Evolutionary conservation across 768 basidiomycete species (phyloP).

Genomic region (Nidularia sp.): DNA sequence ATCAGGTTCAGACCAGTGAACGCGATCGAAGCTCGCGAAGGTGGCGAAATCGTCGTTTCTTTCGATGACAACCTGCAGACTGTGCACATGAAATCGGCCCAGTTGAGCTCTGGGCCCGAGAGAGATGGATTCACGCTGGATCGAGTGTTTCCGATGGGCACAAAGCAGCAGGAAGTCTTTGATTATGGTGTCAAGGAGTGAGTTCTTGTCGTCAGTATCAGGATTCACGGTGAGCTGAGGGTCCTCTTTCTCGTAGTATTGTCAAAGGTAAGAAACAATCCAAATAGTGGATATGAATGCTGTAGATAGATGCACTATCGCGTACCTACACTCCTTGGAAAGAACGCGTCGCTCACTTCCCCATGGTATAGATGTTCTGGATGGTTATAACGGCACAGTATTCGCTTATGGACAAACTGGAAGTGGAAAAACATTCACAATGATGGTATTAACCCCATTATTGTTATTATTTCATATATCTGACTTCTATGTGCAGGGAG

Average conservation of each 20-base stretch:
- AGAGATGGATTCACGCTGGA: slow-evolving; percentile 98
- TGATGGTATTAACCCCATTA: slow-evolving; percentile 68
- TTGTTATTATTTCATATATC: slow-evolving; percentile 1
- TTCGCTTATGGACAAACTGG: slow-evolving; percentile 89
- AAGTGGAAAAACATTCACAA: slow-evolving; percentile 92
- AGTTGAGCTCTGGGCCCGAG: slow-evolving; percentile 77
- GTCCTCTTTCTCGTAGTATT: slow-evolving; percentile 48
- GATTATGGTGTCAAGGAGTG: slow-evolving; percentile 98
- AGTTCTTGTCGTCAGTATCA: slow-evolving; percentile 24
- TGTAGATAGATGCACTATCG: too few species aligned
- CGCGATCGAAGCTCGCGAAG: slow-evolving; percentile 82
- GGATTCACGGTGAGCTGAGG: slow-evolving; percentile 10
- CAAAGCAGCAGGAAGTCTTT: slow-evolving; percentile 91
- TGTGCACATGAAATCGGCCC: slow-evolving; percentile 71
- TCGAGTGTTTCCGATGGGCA: slow-evolving; percentile 89
- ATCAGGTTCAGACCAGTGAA: slow-evolving; percentile 92
- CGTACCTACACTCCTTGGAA: slow-evolving; percentile 2
- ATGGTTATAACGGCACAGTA: slow-evolving; percentile 96
- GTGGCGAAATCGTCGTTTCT: slow-evolving; percentile 84
- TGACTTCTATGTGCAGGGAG: slow-evolving; percentile 56
- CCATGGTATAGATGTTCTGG: slow-evolving; percentile 78
- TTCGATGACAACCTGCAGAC: slow-evolving; percentile 87
- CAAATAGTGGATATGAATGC: background rate
- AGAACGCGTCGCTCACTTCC: background rate
- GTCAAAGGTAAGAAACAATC: slow-evolving; percentile 64